These are phyloP conservation scores for Pyrus pyrifolia DNA, from an alignment of 306 rosid genomes.

Conservation along the genomic window DNA sequence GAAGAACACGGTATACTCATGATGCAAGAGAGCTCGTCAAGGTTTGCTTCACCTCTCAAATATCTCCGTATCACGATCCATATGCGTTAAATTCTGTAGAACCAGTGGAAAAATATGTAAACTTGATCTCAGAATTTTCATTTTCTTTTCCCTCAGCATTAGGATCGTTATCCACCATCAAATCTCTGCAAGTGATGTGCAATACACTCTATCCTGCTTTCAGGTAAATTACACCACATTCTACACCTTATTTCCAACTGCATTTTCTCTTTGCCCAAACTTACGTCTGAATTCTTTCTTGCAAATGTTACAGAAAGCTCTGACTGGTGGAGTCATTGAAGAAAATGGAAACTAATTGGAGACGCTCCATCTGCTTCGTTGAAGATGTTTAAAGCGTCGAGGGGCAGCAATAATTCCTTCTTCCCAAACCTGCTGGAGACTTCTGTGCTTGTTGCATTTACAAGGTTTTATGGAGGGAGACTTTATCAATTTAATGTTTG, in stretches of 20 bases:
- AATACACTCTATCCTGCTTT: slow-evolving; percentile 68
- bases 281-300: not conserved
- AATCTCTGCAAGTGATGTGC: slow-evolving; percentile 64
- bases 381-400: not conserved
- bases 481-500: too few species aligned
- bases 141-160: slow-evolving; percentile 40
- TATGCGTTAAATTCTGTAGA: not conserved
- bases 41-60: slow-evolving; percentile 35
- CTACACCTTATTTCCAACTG: not conserved
- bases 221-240: slow-evolving; percentile 37
- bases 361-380: not conserved
- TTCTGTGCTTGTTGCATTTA: not conserved
- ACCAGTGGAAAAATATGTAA: not conserved
- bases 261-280: not conserved
- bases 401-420: not conserved
- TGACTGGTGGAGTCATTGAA: slow-evolving; percentile 28
- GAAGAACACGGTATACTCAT: slow-evolving; percentile 54
- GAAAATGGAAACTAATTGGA: slow-evolving; percentile 45
- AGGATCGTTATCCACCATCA: slow-evolving; percentile 85
- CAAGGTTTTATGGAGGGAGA: not conserved
- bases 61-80: not conserved
- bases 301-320: slow-evolving; percentile 44
- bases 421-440: not conserved
- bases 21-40: slow-evolving; percentile 44
- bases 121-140: not conserved